Evolutionary conservation across 805 yeast genomes (phyloP).

Genomic region (Saccharomycopsis schoenii): DNA sequence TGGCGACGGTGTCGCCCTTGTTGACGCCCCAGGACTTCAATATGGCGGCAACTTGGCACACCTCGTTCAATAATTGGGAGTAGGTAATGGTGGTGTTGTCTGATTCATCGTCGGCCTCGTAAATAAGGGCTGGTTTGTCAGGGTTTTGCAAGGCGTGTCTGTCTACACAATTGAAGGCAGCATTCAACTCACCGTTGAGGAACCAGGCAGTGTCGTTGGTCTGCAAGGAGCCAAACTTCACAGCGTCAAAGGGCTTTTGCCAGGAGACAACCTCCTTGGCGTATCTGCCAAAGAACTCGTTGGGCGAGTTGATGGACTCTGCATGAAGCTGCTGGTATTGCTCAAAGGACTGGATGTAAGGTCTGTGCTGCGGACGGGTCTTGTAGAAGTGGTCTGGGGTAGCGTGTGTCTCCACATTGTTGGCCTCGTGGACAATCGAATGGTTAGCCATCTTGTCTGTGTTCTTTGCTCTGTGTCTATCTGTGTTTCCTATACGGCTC

Average conservation of each 20-base stretch:
- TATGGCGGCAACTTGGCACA: slow-evolving; percentile 78
- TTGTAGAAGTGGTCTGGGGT: slow-evolving; percentile 47
- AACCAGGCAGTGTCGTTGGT: slow-evolving; percentile 91
- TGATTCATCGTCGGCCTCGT: slow-evolving; percentile 86
- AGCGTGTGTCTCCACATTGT: slow-evolving; percentile 36
- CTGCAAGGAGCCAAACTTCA: slow-evolving; percentile 48
- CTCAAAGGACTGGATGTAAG: slow-evolving; percentile 50
- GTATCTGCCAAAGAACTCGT: slow-evolving; percentile 63
- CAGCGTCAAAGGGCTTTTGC: slow-evolving; percentile 60
- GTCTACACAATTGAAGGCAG: slow-evolving; percentile 88
- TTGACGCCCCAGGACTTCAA: slow-evolving; percentile 76
- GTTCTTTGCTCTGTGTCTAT: neutral
- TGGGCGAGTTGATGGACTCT: slow-evolving; percentile 73
- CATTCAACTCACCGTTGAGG: slow-evolving; percentile 85
- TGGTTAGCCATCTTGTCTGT: slow-evolving; percentile 3
- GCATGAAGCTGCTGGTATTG: slow-evolving; percentile 63
- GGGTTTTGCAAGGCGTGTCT: slow-evolving; percentile 89
- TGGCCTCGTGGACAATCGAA: slow-evolving; percentile 52
- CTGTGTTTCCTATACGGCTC: no score
- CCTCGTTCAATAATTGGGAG: slow-evolving; percentile 77
- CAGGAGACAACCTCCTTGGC: slow-evolving; percentile 69
- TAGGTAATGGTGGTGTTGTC: slow-evolving; percentile 70
- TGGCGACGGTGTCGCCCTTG: slow-evolving; percentile 95
- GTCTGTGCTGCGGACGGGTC: slow-evolving; percentile 48
- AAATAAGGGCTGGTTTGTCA: slow-evolving; percentile 72